These are phyloP conservation scores for Mycena olivaceomarginata DNA, from an alignment of 768 basidiomycete species.

Conservation along the genomic window DNA sequence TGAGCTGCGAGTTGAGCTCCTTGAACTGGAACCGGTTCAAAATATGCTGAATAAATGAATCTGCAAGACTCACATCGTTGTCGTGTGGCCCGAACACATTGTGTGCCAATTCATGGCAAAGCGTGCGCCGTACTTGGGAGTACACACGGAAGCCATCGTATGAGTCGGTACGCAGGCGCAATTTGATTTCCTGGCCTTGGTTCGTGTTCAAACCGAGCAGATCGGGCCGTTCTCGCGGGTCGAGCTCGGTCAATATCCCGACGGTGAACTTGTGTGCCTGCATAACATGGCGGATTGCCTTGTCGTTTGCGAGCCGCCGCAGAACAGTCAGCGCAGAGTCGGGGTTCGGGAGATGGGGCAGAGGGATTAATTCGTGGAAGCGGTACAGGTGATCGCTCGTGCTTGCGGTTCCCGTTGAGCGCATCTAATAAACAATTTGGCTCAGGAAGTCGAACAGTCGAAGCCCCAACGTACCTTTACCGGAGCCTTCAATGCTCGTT, in stretches of 20 bases:
- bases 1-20: conserved; percentile 82
- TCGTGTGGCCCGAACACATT: conserved; percentile 86
- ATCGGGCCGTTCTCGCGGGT: conserved; percentile 84
- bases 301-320: conserved; percentile 78
- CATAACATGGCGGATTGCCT: conserved; percentile 84
- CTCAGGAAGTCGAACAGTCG: not conserved
- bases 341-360: conserved; percentile 80
- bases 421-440: conserved; percentile 63
- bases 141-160: conserved; percentile 87
- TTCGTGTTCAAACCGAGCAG: conserved; percentile 83
- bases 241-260: conserved; percentile 83
- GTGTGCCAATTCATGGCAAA: conserved; percentile 88
- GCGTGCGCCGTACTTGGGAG: conserved; percentile 76
- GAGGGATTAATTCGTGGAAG: conserved; percentile 80
- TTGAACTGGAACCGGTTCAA: conserved; percentile 74
- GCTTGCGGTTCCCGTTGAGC: conserved; percentile 70
- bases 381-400: conserved; percentile 66
- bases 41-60: not conserved
- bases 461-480: conserved; percentile 66
- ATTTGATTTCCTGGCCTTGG: conserved; percentile 77
- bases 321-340: conserved; percentile 73
- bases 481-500: conserved; percentile 74
- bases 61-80: conserved; percentile 72
- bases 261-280: conserved; percentile 81
- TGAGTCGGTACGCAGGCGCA: conserved; percentile 80